Evolutionary conservation across 1,284 basidiomycete species (phyloP).

Genomic region (Pseudozyma tsukubaensis): DNA sequence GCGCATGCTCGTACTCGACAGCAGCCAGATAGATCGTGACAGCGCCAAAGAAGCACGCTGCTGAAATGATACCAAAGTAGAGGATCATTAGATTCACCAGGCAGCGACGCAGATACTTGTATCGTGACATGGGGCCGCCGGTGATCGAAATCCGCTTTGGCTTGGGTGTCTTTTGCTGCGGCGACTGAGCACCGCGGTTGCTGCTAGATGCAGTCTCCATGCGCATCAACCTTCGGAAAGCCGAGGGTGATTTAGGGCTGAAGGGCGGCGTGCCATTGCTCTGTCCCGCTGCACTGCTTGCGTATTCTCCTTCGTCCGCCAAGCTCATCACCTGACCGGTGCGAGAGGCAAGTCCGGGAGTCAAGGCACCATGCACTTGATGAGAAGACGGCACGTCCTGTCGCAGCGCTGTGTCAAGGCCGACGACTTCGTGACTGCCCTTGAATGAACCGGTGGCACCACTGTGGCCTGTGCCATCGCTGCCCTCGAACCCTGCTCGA

Average conservation of each 20-base stretch:
- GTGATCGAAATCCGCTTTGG: constrained; percentile 26
- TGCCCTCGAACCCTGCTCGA: constrained; percentile 15
- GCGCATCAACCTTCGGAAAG: constrained; percentile 20
- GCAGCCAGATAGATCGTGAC: constrained; percentile 42
- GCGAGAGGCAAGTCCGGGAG: constrained; percentile 4
- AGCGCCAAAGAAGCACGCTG: constrained; percentile 41
- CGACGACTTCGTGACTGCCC: constrained; percentile 23
- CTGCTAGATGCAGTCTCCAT: constrained; percentile 13
- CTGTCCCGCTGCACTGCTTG: constrained; percentile 1
- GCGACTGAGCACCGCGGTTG: constrained; percentile 1
- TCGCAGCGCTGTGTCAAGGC: constrained; percentile 21
- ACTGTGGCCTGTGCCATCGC: constrained; percentile 18
- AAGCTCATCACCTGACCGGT: constrained; percentile 12
- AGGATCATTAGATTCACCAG: constrained; percentile 55
- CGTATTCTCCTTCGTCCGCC: constrained; percentile 12
- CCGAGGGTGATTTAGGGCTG: constrained; percentile 13
- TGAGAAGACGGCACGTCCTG: constrained; percentile 15
- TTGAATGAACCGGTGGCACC: constrained; percentile 21
- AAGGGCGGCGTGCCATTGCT: constrained; percentile 9
- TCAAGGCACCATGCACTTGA: constrained; percentile 3
- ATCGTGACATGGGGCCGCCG: constrained; percentile 32
- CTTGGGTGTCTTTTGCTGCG: constrained; percentile 4
- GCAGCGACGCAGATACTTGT: constrained; percentile 56
- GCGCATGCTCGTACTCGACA: constrained; percentile 35
- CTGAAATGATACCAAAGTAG: constrained; percentile 55